A percentile compares a stretch with the other conserved stretches of the same genome.
These are phyloP conservation scores for Cladophialophora bantiana DNA, from an alignment of 2,329 filamentous ascomycete genomes.

Conservation along the genomic window DNA sequence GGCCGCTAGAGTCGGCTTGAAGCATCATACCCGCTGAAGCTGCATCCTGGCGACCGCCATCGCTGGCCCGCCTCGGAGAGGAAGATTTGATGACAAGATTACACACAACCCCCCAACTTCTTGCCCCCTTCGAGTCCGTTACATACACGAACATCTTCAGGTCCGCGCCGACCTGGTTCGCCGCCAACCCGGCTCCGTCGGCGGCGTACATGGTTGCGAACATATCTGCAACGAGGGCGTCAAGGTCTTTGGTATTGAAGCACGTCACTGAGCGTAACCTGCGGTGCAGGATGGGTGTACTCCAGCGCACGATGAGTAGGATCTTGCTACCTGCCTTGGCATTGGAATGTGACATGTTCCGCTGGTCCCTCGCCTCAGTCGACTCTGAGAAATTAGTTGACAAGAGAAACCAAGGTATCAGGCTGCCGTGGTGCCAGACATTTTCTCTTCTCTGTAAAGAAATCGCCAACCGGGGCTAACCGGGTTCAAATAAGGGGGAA, in stretches of 20 bases:
- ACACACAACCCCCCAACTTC: conserved; percentile 13
- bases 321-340: background rate
- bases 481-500: too few species aligned
- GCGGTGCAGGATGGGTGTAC: conserved; percentile 15
- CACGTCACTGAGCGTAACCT: background rate
- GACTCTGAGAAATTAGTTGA: too few species aligned
- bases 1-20: background rate
- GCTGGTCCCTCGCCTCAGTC: too few species aligned
- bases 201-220: conserved; percentile 23
- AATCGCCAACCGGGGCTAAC: too few species aligned
- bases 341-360: too few species aligned
- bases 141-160: conserved; percentile 19
- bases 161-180: conserved; percentile 21
- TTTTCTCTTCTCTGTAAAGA: too few species aligned
- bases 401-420: too few species aligned
- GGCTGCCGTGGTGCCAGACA: too few species aligned
- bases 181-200: conserved; percentile 5
- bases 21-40: too few species aligned
- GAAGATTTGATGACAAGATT: conserved; percentile 13
- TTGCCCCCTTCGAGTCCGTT: background rate
- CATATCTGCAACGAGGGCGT: conserved; percentile 14
- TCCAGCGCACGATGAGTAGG: conserved; percentile 15
- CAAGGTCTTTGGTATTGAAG: background rate
- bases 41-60: background rate
- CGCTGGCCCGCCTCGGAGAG: background rate